Evolutionary conservation across 164 flowering plant species (phyloP).

Genomic region (Annona cherimola): DNA sequence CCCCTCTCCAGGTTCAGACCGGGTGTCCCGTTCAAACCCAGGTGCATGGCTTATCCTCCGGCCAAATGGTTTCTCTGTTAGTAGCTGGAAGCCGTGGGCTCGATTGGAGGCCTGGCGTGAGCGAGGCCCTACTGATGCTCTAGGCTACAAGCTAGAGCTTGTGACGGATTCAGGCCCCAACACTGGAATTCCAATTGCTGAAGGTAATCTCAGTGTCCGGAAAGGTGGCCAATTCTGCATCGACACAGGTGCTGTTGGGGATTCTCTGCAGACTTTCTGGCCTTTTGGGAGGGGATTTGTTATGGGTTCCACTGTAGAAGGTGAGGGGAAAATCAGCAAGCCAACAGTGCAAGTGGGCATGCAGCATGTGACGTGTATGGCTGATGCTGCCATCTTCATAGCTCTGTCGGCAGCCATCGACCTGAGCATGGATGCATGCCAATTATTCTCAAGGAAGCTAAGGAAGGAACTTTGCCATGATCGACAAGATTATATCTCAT

Average conservation of each 20-base stretch:
- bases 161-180: slow-evolving; percentile 47
- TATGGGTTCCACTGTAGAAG: slow-evolving; percentile 80
- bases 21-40: slow-evolving; percentile 83
- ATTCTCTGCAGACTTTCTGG: slow-evolving; percentile 19
- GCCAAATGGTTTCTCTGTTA: slow-evolving; percentile 50
- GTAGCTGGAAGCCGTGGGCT: slow-evolving; percentile 96
- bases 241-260: slow-evolving; percentile 33
- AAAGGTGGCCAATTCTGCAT: slow-evolving; percentile 78
- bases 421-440: slow-evolving; percentile 92
- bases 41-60: slow-evolving; percentile 97
- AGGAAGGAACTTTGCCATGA: slow-evolving; percentile 73
- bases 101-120: slow-evolving; percentile 96
- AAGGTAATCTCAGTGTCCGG: slow-evolving; percentile 47
- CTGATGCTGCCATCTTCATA: slow-evolving; percentile 82
- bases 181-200: slow-evolving; percentile 51
- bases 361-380: slow-evolving; percentile 76
- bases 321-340: slow-evolving; percentile 78
- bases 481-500: slow-evolving; percentile 44
- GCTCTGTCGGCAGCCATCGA: slow-evolving; percentile 95
- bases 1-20: slow-evolving; percentile 78
- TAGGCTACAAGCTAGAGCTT: slow-evolving; percentile 84
- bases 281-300: slow-evolving; percentile 63
- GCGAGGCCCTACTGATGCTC: slow-evolving; percentile 56
- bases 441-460: slow-evolving; percentile 66
- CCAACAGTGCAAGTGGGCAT: slow-evolving; percentile 71